Conservation (phyloP, 192 early-diverging fungal genomes). For the Neocallimastix lanati region DNA sequence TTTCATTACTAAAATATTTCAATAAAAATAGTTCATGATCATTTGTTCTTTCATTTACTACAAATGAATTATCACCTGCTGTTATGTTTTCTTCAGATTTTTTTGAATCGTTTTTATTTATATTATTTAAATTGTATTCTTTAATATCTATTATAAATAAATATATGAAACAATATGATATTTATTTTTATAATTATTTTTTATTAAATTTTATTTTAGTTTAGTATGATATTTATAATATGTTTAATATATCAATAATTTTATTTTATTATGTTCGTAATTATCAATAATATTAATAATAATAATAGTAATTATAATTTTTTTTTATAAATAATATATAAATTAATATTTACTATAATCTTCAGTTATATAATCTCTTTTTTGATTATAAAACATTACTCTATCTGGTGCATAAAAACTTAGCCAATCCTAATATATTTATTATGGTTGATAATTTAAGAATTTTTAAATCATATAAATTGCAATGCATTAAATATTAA, state of each 20-base stretch:
- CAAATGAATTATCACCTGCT: neutral
- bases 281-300: too few species aligned
- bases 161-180: too few species aligned
- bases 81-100: neutral
- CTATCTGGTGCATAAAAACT: neutral
- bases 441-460: too few species aligned
- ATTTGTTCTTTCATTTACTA: neutral
- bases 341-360: neutral
- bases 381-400: neutral
- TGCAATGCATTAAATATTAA: too few species aligned
- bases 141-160: neutral
- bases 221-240: too few species aligned
- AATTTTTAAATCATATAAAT: too few species aligned
- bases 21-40: neutral
- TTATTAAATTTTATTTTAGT: too few species aligned
- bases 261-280: too few species aligned
- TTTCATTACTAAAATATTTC: neutral
- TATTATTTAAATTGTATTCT: neutral
- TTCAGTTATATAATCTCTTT: neutral
- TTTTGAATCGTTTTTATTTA: neutral
- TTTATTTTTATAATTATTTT: too few species aligned
- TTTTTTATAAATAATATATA: too few species aligned
- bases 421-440: neutral
- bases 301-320: too few species aligned
- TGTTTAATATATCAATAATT: too few species aligned